A percentile compares a stretch with the other conserved stretches of the same genome.
phyloP scores from a whole-genome alignment of 257 asterid genomes.

The Penstemon eatonii region DNA sequence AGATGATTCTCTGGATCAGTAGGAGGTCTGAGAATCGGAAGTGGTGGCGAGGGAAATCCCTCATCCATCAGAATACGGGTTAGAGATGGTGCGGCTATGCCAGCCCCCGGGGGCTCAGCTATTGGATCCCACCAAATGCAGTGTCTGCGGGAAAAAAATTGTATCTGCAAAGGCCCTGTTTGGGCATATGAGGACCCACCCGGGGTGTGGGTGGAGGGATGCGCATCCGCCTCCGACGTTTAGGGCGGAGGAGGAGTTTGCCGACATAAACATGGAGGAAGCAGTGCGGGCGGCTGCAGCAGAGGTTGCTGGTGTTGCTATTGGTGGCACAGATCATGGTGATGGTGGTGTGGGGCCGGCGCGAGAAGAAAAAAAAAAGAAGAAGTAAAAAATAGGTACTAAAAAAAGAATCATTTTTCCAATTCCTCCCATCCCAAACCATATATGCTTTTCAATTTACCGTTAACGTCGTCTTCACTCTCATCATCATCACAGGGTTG shows the following conservation, averaged over 20 bases:
- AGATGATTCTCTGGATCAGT: no score
- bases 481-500: no score
- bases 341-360: neutral
- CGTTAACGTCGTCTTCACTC: no score
- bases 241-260: constrained; percentile 38
- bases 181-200: constrained; percentile 49
- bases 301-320: neutral
- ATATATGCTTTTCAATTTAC: no score
- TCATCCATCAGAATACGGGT: no score
- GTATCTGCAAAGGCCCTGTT: constrained; percentile 27
- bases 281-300: neutral
- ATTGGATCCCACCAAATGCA: constrained; percentile 9
- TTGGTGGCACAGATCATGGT: neutral
- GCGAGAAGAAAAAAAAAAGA: neutral
- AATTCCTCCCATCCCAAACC: no score
- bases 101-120: neutral
- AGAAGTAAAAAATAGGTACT: no score
- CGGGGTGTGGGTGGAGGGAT: constrained; percentile 41
- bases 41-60: no score
- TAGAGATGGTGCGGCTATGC: neutral
- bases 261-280: constrained; percentile 3
- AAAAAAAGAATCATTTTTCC: no score
- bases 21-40: no score
- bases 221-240: constrained; percentile 40
- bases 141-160: constrained; percentile 24